phyloP scores from a whole-genome alignment of 108 stramenopile genomes.

The Thalassiosira profunda region DNA sequence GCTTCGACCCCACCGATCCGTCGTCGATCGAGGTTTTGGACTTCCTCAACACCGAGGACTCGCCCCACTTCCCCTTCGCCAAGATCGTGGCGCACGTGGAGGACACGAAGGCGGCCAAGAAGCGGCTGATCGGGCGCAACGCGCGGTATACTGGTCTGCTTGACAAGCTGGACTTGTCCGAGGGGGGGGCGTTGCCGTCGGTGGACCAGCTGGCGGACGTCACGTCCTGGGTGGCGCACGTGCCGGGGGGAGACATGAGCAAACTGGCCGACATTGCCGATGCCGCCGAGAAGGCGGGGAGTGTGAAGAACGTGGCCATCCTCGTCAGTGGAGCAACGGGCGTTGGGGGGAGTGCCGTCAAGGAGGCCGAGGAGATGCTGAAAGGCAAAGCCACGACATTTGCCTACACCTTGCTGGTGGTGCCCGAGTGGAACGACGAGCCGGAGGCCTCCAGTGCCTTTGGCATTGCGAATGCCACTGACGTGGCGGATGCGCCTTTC shows the following conservation, averaged over 20 bases:
- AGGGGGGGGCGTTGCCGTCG: constrained; percentile 51
- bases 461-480: constrained; percentile 46
- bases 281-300: constrained; percentile 44
- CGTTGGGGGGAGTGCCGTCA: constrained; percentile 36
- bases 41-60: constrained; percentile 85
- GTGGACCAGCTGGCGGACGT: constrained; percentile 65
- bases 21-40: constrained; percentile 76
- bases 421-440: constrained; percentile 67
- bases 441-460: constrained; percentile 73
- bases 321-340: constrained; percentile 63
- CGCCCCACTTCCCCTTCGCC: constrained; percentile 54
- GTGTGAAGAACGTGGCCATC: constrained; percentile 76
- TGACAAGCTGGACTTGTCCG: constrained; percentile 79
- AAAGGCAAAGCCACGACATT: constrained; percentile 54
- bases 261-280: constrained; percentile 42
- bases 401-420: constrained; percentile 73
- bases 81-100: constrained; percentile 87
- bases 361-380: constrained; percentile 50
- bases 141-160: constrained; percentile 93
- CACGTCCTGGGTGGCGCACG: constrained; percentile 68
- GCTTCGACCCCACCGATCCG: constrained; percentile 52
- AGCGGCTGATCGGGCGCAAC: constrained; percentile 82
- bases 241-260: constrained; percentile 42
- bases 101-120: constrained; percentile 81
- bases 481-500: constrained; percentile 31